phyloP scores from a whole-genome alignment of 306 rosid genomes.

The Citrullus amarus region DNA sequence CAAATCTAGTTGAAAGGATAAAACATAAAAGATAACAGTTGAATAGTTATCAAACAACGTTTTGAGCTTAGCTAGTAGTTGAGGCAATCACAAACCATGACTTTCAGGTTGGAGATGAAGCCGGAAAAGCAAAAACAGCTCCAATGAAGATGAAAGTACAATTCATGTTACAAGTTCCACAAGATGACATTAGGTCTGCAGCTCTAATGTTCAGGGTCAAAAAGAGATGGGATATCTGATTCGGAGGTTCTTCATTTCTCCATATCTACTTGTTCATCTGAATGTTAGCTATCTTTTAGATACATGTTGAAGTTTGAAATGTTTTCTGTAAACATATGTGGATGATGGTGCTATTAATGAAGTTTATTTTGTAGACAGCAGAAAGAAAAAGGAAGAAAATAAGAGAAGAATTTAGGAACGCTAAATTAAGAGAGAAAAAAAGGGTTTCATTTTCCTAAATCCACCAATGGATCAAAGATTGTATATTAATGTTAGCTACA shows the following conservation, averaged over 20 bases:
- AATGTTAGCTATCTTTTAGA: background rate
- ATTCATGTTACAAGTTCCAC: conserved; percentile 98
- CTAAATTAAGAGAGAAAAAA: background rate
- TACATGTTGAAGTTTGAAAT: background rate
- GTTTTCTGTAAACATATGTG: background rate
- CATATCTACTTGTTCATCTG: background rate
- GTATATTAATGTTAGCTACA: background rate
- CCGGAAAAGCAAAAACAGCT: conserved; percentile 76
- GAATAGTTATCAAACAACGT: background rate
- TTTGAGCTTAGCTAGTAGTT: background rate
- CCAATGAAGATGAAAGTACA: conserved; percentile 95
- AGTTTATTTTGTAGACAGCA: background rate
- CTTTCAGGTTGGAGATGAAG: conserved; percentile 85
- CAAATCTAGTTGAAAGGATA: background rate
- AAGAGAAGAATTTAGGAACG: background rate
- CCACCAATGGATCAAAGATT: background rate
- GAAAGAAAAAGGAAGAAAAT: background rate
- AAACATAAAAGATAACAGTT: background rate
- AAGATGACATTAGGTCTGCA: conserved; percentile 66
- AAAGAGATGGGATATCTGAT: conserved; percentile 88
- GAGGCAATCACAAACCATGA: conserved; percentile 2
- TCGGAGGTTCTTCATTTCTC: background rate
- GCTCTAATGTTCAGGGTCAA: conserved; percentile 80
- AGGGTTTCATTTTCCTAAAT: background rate
- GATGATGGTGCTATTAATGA: background rate